Evolutionary conservation across 139 green algal genomes (phyloP).

Genomic region (Micractinium sp.): DNA sequence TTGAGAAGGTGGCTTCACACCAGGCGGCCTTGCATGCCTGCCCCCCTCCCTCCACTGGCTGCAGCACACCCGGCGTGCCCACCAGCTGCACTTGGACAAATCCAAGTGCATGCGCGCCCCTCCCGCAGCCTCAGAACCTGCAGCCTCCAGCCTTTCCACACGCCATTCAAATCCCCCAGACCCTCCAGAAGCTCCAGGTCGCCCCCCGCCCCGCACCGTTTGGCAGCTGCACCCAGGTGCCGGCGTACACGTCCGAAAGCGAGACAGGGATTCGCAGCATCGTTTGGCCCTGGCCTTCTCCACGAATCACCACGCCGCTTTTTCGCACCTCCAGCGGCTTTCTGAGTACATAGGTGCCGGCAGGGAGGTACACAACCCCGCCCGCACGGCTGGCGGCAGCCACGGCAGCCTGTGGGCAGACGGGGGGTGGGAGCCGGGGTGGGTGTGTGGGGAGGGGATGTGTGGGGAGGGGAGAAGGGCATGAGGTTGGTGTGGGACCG

Average conservation of each 20-base stretch:
- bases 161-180: too few species aligned
- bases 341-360: neutral
- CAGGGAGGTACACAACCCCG: constrained; percentile 1
- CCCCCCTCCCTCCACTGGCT: too few species aligned
- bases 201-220: neutral
- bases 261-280: constrained; percentile 14
- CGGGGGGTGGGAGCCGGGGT: neutral
- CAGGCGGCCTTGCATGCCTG: too few species aligned
- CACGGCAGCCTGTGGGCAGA: neutral
- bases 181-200: too few species aligned
- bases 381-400: neutral
- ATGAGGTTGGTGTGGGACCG: neutral
- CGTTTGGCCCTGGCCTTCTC: neutral
- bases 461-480: too few species aligned
- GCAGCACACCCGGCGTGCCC: too few species aligned
- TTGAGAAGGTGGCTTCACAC: too few species aligned
- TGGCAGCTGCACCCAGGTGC: neutral
- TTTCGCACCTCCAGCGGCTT: neutral
- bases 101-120: too few species aligned
- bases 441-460: neutral
- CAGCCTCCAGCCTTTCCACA: too few species aligned
- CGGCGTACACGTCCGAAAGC: constrained; percentile 2
- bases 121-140: too few species aligned
- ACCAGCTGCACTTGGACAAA: too few species aligned
- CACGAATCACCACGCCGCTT: neutral